Evolutionary conservation across 768 basidiomycete species (phyloP), one percentile per base, ranked within the genome.

Genomic region (Phaffia australis): DNA sequence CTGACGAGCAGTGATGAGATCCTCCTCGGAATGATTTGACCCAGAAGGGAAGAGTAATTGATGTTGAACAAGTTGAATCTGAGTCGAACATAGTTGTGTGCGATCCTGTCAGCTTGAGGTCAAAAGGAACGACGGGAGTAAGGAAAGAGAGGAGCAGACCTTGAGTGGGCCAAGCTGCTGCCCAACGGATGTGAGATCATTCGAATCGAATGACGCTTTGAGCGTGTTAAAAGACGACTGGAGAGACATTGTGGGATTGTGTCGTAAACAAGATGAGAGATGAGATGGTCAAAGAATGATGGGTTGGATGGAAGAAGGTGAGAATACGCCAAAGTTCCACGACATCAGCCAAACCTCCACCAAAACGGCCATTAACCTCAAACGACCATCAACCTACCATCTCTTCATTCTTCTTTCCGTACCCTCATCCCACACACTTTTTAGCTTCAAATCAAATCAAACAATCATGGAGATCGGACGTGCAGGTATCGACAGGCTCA

Each of bases 401-500:
- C 25, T 19, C 46, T 21, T 2, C 7, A 27, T 47, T 9, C 47
- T 25, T 21, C 50, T 50, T 25, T 5, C 9, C 3, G 3, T 32
- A 11, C 70, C 52, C 74, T 72, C 71, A 69, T 73, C 75, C 72
- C 71, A 66, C 68, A 65, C 70, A 70, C 68, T 70, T 70, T 58
- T 23, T 64, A 56, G 60, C 67, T 56, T 56, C 60, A 58, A 42
- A 79, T 74, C 71, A 81, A 84, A 72, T 80, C 79, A 66, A 70
- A 81, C 80, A 76, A 77, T 79, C 59, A 74, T 77, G 73, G 84
- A 67, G 66, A 67, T 67, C 52, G 66, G 66, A 49, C 60, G 66
- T 23, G 66, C 89, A 74, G 90, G 93, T 75, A 85, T 92, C 74
- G 81, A 87, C 73, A 85, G 83, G 71, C 85, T 98, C 77, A 97